These are phyloP conservation scores for Aspergillus puulaauensis DNA, from an alignment of 2,329 filamentous ascomycete species.

Conservation along the genomic window DNA sequence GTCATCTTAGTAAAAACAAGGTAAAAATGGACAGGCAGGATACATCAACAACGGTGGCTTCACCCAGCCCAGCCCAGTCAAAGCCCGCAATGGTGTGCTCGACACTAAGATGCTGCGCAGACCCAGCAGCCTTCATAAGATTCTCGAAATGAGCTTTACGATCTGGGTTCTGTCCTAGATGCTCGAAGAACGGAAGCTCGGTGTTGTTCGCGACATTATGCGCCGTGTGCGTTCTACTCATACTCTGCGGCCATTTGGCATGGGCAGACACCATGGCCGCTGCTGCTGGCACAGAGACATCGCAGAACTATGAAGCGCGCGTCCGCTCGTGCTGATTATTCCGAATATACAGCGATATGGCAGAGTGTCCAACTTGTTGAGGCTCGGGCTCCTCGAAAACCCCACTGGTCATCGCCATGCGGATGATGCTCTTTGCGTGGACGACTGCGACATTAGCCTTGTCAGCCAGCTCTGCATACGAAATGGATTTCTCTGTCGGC, in stretches of 20 bases:
- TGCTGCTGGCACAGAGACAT: slow-evolving; percentile 17
- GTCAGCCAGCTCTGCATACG: slow-evolving; percentile 27
- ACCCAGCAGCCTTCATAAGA: slow-evolving; percentile 56
- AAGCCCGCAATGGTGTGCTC: slow-evolving; percentile 54
- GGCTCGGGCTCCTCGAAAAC: slow-evolving; percentile 56
- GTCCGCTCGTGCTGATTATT: slow-evolving; percentile 30
- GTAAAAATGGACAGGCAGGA: too few species aligned
- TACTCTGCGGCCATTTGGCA: slow-evolving; percentile 19
- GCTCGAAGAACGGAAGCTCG: slow-evolving; percentile 33
- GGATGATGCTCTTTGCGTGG: slow-evolving; percentile 40
- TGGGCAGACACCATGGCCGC: slow-evolving; percentile 20
- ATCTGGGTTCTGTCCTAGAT: slow-evolving; percentile 22
- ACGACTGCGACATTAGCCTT: slow-evolving; percentile 23
- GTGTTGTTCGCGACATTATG: slow-evolving; percentile 29
- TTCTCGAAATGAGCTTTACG: slow-evolving; percentile 53
- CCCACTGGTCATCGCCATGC: slow-evolving; percentile 58
- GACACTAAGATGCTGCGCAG: slow-evolving; percentile 56
- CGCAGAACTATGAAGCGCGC: slow-evolving; percentile 54
- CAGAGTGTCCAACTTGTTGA: slow-evolving; percentile 55
- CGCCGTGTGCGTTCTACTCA: slow-evolving; percentile 22
- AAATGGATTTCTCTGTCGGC: slow-evolving; percentile 21
- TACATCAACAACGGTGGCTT: slow-evolving; percentile 55
- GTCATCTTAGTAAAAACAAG: too few species aligned
- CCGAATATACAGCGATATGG: slow-evolving; percentile 51
- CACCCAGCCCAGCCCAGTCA: slow-evolving; percentile 50